Evolutionary conservation across 1,139 yeast species (phyloP).

Genomic region (Nakaseomyces delphensis): DNA sequence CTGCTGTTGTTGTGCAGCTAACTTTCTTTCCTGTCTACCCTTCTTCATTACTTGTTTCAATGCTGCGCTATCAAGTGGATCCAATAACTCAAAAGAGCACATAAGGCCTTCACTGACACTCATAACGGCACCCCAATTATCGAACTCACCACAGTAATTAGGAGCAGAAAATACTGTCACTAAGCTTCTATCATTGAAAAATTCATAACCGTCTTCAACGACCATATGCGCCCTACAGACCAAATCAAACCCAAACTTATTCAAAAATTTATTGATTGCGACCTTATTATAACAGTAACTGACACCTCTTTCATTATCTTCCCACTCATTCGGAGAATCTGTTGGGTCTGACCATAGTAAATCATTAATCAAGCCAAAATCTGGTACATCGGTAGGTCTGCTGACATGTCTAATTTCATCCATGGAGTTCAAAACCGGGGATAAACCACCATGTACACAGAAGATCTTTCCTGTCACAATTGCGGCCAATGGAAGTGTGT

Average conservation of each 20-base stretch:
- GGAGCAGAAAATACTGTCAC: slow-evolving; percentile 97
- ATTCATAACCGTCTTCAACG: slow-evolving; percentile 96
- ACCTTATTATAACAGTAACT: slow-evolving; percentile 91
- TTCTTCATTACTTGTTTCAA: slow-evolving; percentile 87
- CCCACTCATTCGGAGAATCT: slow-evolving; percentile 93
- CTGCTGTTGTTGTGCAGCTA: slow-evolving; percentile 33
- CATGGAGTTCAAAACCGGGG: slow-evolving; percentile 83
- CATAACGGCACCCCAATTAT: slow-evolving; percentile 99
- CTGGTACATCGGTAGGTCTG: slow-evolving; percentile 96
- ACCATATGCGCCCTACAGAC: slow-evolving; percentile 99
- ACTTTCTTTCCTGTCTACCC: slow-evolving; percentile 69
- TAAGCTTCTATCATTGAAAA: slow-evolving; percentile 83
- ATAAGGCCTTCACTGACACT: slow-evolving; percentile 85
- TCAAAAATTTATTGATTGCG: slow-evolving; percentile 82
- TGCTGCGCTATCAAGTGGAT: slow-evolving; percentile 89
- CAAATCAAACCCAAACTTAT: slow-evolving; percentile 83
- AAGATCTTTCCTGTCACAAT: slow-evolving; percentile 93
- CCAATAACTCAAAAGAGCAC: slow-evolving; percentile 85
- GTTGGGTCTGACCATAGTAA: slow-evolving; percentile 96
- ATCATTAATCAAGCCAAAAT: slow-evolving; percentile 86
- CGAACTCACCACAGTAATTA: slow-evolving; percentile 96
- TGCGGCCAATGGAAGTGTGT: slow-evolving; percentile 90
- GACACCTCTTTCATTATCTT: slow-evolving; percentile 95
- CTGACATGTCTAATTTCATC: slow-evolving; percentile 87
- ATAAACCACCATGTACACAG: slow-evolving; percentile 95